These are phyloP conservation scores for Pyrenophora seminiperda DNA, from an alignment of 2,329 filamentous ascomycete species.

Conservation along the genomic window DNA sequence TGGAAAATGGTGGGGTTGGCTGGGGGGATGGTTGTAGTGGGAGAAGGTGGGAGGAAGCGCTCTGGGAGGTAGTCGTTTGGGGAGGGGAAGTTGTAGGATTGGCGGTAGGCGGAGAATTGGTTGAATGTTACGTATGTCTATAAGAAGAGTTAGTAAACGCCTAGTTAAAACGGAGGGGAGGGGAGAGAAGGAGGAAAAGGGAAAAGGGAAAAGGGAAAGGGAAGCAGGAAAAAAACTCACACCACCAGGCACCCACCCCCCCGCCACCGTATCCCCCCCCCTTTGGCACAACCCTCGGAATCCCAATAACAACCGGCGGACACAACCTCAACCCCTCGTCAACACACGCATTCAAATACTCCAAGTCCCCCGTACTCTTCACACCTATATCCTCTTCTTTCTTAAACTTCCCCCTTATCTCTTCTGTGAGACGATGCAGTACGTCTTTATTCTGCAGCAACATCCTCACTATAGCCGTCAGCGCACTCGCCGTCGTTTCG, in stretches of 20 bases:
- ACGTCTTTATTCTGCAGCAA: conserved; percentile 39
- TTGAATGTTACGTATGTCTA: conserved; percentile 40
- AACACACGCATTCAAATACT: conserved; percentile 43
- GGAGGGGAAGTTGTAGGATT: conserved; percentile 32
- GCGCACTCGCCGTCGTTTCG: conserved; percentile 51
- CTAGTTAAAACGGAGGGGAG: background rate
- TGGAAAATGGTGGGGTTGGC: conserved; percentile 32
- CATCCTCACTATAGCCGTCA: conserved; percentile 44
- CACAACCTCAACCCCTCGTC: conserved; percentile 46
- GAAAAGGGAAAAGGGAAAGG: background rate
- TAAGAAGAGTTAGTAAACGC: background rate
- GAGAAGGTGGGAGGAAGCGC: conserved; percentile 32
- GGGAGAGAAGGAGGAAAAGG: background rate
- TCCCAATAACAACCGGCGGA: conserved; percentile 25
- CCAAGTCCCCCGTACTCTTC: conserved; percentile 21
- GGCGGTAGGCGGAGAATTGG: conserved; percentile 35
- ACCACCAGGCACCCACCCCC: conserved; percentile 28
- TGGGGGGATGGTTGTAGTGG: conserved; percentile 9
- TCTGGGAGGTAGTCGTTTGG: conserved; percentile 44
- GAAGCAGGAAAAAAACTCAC: conserved; percentile 13
- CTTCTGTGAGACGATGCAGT: conserved; percentile 29
- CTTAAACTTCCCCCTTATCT: conserved; percentile 33
- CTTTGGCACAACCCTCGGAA: conserved; percentile 29
- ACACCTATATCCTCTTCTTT: conserved; percentile 32
- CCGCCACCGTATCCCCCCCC: conserved; percentile 34